Base-by-base conservation (phyloP, 2,329 filamentous ascomycete species). In the Sporothrix inflata region DNA sequence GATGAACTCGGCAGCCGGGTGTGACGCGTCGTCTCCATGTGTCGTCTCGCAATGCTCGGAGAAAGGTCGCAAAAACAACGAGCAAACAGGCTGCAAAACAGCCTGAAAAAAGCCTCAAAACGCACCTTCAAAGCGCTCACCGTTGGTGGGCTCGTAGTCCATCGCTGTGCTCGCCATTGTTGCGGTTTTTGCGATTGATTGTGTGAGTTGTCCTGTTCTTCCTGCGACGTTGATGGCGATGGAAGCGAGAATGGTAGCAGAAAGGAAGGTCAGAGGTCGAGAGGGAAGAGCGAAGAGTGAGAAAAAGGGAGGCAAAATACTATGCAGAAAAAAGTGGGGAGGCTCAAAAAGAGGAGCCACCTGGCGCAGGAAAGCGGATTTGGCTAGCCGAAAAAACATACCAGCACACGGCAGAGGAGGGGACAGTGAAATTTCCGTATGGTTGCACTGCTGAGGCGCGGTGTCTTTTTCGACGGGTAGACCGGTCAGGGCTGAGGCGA, bases 71-170 rank as follows among this genome's bases (percentile, higher is more conserved):
- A 53, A 66, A 67, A 40, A 24, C 47, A 49, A 9, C 57, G 72
- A 77, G 16, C 45, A 49, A 63, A 67, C 51, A 47, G 5, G 19
- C 21, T 34, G 14, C 67, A 63, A 69, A 70, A 60, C 49, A 51
- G 30, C 45, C 27, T 12, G 7, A 51, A 55, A 42, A 49, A 38
- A 40, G 61, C 21, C 65, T 51, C 65, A 57, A 71, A 57, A 78
- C 84, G 77, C 83, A 91, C 89, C 89, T 78, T 91, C 89, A 76
- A 90, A 91, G 74, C 87, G 88, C 81, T 90, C 87, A 78, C 88
- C 88, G 78, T 89, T 90, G 75, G 89, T 87, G 79, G 87, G 88
- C 81, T 91, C 89, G 81, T 91, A 91, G 79, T 91, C 89, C 89
- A 91, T 91, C 76, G 88, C 87, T 55, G 87, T 89, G 75, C 88